Percentiles rank a stretch among this genome's conserved stretches.
Conservation (phyloP, 495 filamentous ascomycete genomes). For the Saxophila tyrrhenica region DNA sequence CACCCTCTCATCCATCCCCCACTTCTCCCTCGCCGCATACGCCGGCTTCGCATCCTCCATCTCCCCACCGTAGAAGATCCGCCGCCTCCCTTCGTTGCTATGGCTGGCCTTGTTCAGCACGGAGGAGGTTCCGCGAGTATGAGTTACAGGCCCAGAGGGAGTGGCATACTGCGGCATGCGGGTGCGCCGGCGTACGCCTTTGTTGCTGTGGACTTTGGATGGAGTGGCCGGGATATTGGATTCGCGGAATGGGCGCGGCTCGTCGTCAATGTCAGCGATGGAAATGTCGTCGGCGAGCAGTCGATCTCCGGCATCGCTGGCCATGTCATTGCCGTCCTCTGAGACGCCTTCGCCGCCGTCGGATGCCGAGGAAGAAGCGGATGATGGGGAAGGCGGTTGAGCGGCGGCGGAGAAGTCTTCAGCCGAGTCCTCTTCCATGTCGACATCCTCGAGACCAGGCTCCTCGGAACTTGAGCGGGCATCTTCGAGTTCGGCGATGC, state of each 20-base stretch:
- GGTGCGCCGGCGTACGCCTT: conserved; percentile 13
- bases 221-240: not conserved
- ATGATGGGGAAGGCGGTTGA: not conserved
- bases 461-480: not conserved
- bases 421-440: not conserved
- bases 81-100: not conserved
- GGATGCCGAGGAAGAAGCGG: no score
- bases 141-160: not conserved
- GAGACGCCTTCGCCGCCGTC: not conserved
- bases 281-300: not conserved
- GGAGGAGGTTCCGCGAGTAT: not conserved
- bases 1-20: conserved; percentile 16
- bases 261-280: conserved; percentile 3
- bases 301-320: not conserved
- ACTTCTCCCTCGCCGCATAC: conserved; percentile 39
- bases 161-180: not conserved
- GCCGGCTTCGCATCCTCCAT: conserved; percentile 33
- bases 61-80: not conserved
- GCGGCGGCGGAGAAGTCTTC: not conserved
- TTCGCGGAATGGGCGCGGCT: no score
- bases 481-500: conserved; percentile 11
- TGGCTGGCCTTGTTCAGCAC: not conserved
- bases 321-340: not conserved
- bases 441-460: not conserved
- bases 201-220: no score